Base-by-base conservation (phyloP, 1,284 basidiomycete genomes). In the Marasmius oreades region DNA sequence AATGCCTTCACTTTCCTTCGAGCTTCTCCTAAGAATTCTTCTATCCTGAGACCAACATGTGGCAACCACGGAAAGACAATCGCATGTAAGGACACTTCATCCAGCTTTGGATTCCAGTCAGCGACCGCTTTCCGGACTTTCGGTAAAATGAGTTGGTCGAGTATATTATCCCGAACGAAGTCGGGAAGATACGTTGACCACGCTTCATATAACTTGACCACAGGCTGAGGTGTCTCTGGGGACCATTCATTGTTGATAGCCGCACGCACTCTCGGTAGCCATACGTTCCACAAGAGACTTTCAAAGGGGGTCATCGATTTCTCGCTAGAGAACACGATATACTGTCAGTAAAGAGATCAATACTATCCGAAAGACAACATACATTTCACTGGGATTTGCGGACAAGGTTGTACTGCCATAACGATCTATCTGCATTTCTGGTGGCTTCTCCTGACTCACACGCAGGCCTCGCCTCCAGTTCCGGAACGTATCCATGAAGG, bases 1-100 rank as follows among this genome's bases (percentile, higher is more conserved):
- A 91, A 72, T 52, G 80, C 81, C 68, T 92, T 89, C 53, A 99
- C 76, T 66, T 95, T 92, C 60, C 95, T 78, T 65, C 88, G 87
- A 4, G 93, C 90, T 59, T 96, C 93, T 14, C 85, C 88, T 8
- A 99, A 71, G 6, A 98, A 74, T 12, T 86, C 85, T 56, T 93
- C 90, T 60, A 93, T 73, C 46, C 93, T 77, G 20, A 90, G 72
- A 1, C 91, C 93, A 4, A 98, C 78, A 63, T 93, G 81, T 1
- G 94, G 92, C 47, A 99, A 73, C 97, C 97, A 99, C 2, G 97
- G 97, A 70, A 99, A 97, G 0, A 99, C 84, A 36, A 99, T 80
- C 1, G 82, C 78, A 54, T 92, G 90, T 51, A 99, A 72, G 0
- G 90, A 75, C 0, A 81, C 76, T 2, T 73, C 74, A 52, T 79